Conservation (phyloP, 2,329 filamentous ascomycete genomes). For the Penicillium sp. region DNA sequence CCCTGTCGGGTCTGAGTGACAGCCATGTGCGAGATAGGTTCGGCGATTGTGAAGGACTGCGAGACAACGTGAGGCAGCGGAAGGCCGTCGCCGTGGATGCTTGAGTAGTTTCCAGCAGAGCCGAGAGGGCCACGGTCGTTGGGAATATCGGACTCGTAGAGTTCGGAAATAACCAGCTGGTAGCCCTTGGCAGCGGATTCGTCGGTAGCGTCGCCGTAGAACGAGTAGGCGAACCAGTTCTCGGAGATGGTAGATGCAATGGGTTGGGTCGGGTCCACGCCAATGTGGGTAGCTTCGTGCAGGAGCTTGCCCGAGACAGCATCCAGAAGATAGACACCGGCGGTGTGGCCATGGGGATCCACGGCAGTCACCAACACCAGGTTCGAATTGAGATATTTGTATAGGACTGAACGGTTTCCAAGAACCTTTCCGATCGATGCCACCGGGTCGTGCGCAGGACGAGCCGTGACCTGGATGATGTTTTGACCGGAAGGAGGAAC, state of each 20-base stretch:
- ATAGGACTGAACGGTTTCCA: slow-evolving; percentile 85
- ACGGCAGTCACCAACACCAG: slow-evolving; percentile 69
- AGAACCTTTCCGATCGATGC: slow-evolving; percentile 94
- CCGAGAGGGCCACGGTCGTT: slow-evolving; percentile 81
- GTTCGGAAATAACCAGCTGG: slow-evolving; percentile 77
- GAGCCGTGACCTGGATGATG: slow-evolving; percentile 63
- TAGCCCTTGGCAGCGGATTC: slow-evolving; percentile 65
- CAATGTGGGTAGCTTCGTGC: slow-evolving; percentile 63
- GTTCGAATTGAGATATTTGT: slow-evolving; percentile 95
- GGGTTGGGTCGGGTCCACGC: slow-evolving; percentile 68
- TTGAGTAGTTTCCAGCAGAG: slow-evolving; percentile 67
- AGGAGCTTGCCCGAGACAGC: slow-evolving; percentile 79
- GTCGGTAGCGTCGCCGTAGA: slow-evolving; percentile 55
- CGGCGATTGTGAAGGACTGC: slow-evolving; percentile 74
- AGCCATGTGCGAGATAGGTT: slow-evolving; percentile 71
- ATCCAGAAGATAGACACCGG: slow-evolving; percentile 76
- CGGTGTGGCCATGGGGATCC: slow-evolving; percentile 51
- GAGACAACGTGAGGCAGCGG: slow-evolving; percentile 70
- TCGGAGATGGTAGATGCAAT: slow-evolving; percentile 78
- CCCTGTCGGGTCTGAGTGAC: slow-evolving; percentile 90
- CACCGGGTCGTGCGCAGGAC: slow-evolving; percentile 74
- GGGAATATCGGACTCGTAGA: slow-evolving; percentile 78
- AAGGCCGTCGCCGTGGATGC: slow-evolving; percentile 55
- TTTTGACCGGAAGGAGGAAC: slow-evolving; percentile 60
- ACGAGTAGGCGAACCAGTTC: slow-evolving; percentile 92